Evolutionary conservation across 2,329 filamentous ascomycete genomes (phyloP).

Genomic region (Fusarium sp.): DNA sequence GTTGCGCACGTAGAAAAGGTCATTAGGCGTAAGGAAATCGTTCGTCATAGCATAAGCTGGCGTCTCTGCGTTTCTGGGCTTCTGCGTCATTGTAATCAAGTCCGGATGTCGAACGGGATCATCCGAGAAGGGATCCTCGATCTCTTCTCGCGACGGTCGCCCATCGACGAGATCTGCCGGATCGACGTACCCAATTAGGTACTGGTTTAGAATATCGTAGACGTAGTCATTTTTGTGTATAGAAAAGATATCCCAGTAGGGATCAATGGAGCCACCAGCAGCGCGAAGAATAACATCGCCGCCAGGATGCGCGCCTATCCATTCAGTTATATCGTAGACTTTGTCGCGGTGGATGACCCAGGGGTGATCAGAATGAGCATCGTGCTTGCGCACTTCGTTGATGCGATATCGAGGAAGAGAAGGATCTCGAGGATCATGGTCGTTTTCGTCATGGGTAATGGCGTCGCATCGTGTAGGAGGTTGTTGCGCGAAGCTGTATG

Average conservation of each 20-base stretch:
- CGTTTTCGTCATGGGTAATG: neutral
- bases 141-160: conserved; percentile 59
- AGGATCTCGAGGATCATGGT: conserved; percentile 51
- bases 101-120: conserved; percentile 64
- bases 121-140: conserved; percentile 69
- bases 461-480: conserved; percentile 37
- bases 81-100: conserved; percentile 62
- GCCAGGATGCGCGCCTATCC: conserved; percentile 72
- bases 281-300: conserved; percentile 75
- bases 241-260: conserved; percentile 76
- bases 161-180: conserved; percentile 68
- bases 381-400: conserved; percentile 62
- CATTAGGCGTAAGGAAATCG: conserved; percentile 64
- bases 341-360: conserved; percentile 73
- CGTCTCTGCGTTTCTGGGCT: conserved; percentile 71
- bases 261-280: conserved; percentile 71
- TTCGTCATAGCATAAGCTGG: conserved; percentile 59
- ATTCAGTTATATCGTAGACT: conserved; percentile 78
- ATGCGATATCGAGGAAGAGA: conserved; percentile 61
- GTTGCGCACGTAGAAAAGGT: conserved; percentile 69
- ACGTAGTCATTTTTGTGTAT: conserved; percentile 75
- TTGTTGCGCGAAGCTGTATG: conserved; percentile 30
- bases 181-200: conserved; percentile 71
- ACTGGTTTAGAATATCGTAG: conserved; percentile 72
- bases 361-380: conserved; percentile 62